Conservation (phyloP, 768 basidiomycete species). For the Cystoderma amianthinum region DNA sequence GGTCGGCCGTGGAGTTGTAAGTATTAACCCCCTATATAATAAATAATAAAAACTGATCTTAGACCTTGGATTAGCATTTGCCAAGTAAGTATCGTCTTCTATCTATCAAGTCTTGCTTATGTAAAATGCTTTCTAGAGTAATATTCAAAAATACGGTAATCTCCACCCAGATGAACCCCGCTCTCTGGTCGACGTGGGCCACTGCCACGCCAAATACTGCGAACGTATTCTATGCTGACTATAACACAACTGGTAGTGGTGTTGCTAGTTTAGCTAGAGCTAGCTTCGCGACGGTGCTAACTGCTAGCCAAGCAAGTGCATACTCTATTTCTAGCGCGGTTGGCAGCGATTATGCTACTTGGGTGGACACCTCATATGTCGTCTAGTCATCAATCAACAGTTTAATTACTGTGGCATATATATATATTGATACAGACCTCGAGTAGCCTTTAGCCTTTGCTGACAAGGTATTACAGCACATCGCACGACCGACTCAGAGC, state of each 20-base stretch:
- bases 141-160: constrained; percentile 39
- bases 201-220: constrained; percentile 26
- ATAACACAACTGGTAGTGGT: constrained; percentile 34
- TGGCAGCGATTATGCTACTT: too few species aligned
- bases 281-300: constrained; percentile 31
- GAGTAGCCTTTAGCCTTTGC: too few species aligned
- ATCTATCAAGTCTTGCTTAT: neutral
- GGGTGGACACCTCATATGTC: too few species aligned
- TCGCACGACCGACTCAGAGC: too few species aligned
- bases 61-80: constrained; percentile 9
- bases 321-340: too few species aligned
- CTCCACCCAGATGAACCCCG: constrained; percentile 25
- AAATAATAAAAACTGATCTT: neutral
- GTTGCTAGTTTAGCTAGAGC: constrained; percentile 25
- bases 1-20: constrained; percentile 38
- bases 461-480: too few species aligned
- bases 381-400: too few species aligned
- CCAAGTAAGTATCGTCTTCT: constrained; percentile 21
- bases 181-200: constrained; percentile 43
- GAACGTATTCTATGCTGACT: constrained; percentile 37
- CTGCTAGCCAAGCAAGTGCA: constrained; percentile 28
- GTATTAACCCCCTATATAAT: constrained; percentile 6
- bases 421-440: too few species aligned
- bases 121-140: constrained; percentile 19
- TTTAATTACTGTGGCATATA: too few species aligned